Evolutionary conservation across 2,329 filamentous ascomycete species (phyloP), one percentile per base, ranked within the genome.

Genomic region (Fusarium tuaranense): DNA sequence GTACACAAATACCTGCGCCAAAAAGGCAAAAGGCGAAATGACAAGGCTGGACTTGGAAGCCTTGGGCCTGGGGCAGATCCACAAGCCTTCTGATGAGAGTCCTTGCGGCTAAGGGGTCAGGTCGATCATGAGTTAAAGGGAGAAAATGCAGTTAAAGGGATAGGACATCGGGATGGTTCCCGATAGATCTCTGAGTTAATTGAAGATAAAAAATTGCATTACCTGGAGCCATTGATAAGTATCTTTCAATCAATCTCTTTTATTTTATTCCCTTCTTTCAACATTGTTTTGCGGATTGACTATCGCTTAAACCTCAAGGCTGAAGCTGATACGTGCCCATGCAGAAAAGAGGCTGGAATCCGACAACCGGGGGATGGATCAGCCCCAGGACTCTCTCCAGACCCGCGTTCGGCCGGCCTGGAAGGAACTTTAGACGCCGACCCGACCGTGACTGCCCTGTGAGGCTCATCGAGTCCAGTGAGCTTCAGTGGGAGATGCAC

Each of bases 11-110:
- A 60, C 71, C 63, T 69, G 61, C 18, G 73, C 71, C 62, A 69
- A 74, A 74, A 72, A 53, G 72, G 68, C 38, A 74, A 71, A 63
- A 74, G 64, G 64, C 68, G 58, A 63, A 63, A 72, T 67, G 68
- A 70, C 72, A 75, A 75, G 69, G 65, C 71, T 70, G 70, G 71
- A 65, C 61, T 51, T 51, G 51, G 61, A 69, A 71, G 68, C 71
- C 51, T 74, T 53, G 71, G 58, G 62, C 72, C 68, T 69, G 72
- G 72, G 72, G 65, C 68, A 74, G 72, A 72, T 74, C 72, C 72
- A 74, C 72, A 53, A 74, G 46, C 53, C 71, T 74, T 68, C 12
- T n/a, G n/a, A n/a, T 32, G 10, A 32, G 27, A 53, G 48, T 32
- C 48, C 64, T 74, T 74, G 71, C 64, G 71, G 68, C 68, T 74